These are phyloP conservation scores for Beauveria bassiana DNA, from an alignment of 2,329 filamentous ascomycete species.

Conservation along the genomic window DNA sequence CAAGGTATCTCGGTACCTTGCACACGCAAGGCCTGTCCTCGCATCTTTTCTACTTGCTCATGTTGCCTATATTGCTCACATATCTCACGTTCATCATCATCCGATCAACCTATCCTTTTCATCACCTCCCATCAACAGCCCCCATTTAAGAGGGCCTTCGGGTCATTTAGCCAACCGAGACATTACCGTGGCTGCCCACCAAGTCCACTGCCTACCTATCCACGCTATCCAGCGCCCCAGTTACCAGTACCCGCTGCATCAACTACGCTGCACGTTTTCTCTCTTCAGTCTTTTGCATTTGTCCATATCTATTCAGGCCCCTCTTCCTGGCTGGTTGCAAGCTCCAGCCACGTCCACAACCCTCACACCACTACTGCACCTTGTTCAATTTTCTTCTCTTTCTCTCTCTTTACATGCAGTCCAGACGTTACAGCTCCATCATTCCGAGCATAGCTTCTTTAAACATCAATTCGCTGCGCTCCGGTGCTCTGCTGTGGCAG, in stretches of 20 bases:
- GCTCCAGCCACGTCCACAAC: slow-evolving; percentile 13
- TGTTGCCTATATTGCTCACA: too few relatives aligned
- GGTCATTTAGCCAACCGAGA: slow-evolving; percentile 7
- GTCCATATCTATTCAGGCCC: neutral
- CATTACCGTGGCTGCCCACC: neutral
- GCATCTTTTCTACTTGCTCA: too few relatives aligned
- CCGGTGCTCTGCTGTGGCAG: neutral
- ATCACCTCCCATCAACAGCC: neutral
- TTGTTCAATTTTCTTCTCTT: neutral
- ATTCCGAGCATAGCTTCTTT: neutral
- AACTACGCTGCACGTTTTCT: neutral
- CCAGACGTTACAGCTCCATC: neutral
- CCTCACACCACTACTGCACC: neutral
- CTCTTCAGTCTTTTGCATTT: neutral
- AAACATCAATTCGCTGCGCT: neutral
- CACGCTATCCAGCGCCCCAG: neutral
- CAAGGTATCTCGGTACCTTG: too few relatives aligned
- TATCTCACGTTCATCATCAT: neutral
- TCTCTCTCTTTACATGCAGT: neutral
- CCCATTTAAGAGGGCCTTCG: neutral
- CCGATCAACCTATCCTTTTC: neutral
- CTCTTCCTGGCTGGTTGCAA: neutral
- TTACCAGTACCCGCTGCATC: neutral
- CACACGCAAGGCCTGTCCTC: too few relatives aligned
- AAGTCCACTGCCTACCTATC: neutral